Percentiles rank a stretch among this genome's conserved stretches.
Evolutionary conservation across 805 yeast genomes (phyloP).

Genomic region (Alloascoidea hylecoeti): DNA sequence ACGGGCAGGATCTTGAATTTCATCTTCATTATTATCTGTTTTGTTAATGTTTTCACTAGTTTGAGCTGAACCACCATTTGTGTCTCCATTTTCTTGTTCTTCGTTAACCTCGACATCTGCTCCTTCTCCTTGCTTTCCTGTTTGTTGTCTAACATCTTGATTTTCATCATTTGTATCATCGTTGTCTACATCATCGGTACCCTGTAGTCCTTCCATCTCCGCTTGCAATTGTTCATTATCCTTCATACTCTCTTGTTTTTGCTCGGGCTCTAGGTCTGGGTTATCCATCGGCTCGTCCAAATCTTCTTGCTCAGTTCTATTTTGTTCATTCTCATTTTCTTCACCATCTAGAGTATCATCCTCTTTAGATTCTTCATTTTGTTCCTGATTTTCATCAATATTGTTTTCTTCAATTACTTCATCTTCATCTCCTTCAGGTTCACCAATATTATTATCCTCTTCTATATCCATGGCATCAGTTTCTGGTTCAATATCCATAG

Average conservation of each 20-base stretch:
- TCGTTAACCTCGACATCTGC: constrained; percentile 39
- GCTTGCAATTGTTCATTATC: constrained; percentile 10
- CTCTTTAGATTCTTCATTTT: constrained; percentile 9
- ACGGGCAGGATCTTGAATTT: constrained; percentile 36
- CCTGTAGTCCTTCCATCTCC: constrained; percentile 39
- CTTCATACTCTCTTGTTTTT: not conserved
- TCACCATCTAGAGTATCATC: constrained; percentile 13
- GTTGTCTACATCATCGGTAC: constrained; percentile 27
- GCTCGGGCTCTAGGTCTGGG: not conserved
- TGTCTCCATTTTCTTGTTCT: constrained; percentile 56
- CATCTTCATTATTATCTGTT: constrained; percentile 21
- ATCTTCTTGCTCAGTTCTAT: constrained; percentile 13
- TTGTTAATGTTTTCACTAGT: constrained; percentile 17
- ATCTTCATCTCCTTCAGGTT: constrained; percentile 15
- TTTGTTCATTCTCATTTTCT: constrained; percentile 13
- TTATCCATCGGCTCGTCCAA: constrained; percentile 6
- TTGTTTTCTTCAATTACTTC: constrained; percentile 20
- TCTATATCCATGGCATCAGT: constrained; percentile 15
- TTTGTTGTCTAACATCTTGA: constrained; percentile 39
- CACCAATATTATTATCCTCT: constrained; percentile 17
- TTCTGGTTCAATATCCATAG: no score
- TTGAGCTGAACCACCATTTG: constrained; percentile 32
- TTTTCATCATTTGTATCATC: constrained; percentile 21
- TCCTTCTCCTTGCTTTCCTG: constrained; percentile 50
- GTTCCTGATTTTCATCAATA: constrained; percentile 9